Conservation (phyloP, 805 yeast species). For the Saturnispora dispora region DNA sequence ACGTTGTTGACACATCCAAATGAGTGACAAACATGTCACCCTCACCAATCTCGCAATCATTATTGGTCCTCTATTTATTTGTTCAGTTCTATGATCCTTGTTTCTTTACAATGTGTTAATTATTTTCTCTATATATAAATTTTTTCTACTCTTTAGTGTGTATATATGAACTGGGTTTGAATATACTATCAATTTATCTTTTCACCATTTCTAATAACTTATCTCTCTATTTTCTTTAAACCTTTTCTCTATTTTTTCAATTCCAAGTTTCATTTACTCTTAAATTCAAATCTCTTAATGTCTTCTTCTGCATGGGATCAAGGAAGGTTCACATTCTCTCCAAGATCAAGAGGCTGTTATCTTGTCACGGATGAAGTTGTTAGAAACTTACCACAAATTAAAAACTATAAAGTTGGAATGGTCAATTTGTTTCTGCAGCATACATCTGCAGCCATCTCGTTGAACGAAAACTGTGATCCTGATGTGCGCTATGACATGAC, state of each 20-base stretch:
- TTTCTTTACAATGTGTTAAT: not conserved
- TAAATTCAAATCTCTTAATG: not conserved
- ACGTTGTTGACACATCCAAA: conserved; percentile 48
- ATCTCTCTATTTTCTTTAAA: not conserved
- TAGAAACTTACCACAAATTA: conserved; percentile 47
- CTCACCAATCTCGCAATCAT: not conserved
- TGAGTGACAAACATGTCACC: conserved; percentile 5
- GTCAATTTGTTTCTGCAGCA: conserved; percentile 65
- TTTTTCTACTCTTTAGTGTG: not conserved
- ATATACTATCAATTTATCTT: conserved; percentile 7
- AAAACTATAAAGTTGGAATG: conserved; percentile 51
- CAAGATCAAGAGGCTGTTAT: conserved; percentile 61
- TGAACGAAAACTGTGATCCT: conserved; percentile 75
- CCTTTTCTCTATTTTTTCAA: not conserved
- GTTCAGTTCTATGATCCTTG: not conserved
- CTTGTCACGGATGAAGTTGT: conserved; percentile 61
- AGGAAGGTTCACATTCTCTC: conserved; percentile 40
- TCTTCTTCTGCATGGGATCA: conserved; percentile 46
- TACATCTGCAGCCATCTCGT: conserved; percentile 68
- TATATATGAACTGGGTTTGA: conserved; percentile 5
- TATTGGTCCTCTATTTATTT: not conserved
- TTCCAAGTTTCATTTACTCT: not conserved
- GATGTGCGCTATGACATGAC: conserved; percentile 68
- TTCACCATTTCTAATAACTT: not conserved
- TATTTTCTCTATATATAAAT: not conserved